These are phyloP conservation scores for Exophiala spinifera DNA, from an alignment of 2,329 filamentous ascomycete genomes.

Conservation along the genomic window DNA sequence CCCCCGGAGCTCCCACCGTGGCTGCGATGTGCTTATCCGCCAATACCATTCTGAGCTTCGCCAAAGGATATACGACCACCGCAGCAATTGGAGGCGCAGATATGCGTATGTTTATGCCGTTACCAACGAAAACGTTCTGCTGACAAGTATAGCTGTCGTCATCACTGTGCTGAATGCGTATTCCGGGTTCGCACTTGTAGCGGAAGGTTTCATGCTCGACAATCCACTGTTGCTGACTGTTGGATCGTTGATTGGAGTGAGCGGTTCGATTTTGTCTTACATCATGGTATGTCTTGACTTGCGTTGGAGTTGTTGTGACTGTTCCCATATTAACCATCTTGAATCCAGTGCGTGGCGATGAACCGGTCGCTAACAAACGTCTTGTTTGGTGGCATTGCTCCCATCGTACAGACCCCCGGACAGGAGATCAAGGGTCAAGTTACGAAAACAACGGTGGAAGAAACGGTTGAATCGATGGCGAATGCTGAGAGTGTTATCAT, in stretches of 20 bases:
- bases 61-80: conserved; percentile 84
- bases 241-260: conserved; percentile 82
- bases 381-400: conserved; percentile 75
- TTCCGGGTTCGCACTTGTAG: conserved; percentile 84
- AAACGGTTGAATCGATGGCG: conserved; percentile 71
- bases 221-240: conserved; percentile 82
- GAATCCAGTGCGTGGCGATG: conserved; percentile 70
- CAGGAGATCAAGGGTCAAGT: conserved; percentile 75
- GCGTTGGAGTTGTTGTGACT: background rate
- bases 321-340: background rate
- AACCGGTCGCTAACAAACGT: conserved; percentile 87
- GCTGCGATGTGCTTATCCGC: conserved; percentile 74
- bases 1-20: conserved; percentile 72
- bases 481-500: conserved; percentile 84
- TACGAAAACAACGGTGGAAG: conserved; percentile 74
- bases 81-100: conserved; percentile 88
- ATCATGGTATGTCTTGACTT: conserved; percentile 51
- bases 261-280: conserved; percentile 83
- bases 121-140: conserved; percentile 23
- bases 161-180: conserved; percentile 90
- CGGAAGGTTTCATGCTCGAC: conserved; percentile 87
- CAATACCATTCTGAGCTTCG: conserved; percentile 74
- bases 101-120: conserved; percentile 58
- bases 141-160: conserved; percentile 59
- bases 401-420: conserved; percentile 58